Base-by-base conservation (phyloP, 768 basidiomycete genomes). In the Russula abietina region DNA sequence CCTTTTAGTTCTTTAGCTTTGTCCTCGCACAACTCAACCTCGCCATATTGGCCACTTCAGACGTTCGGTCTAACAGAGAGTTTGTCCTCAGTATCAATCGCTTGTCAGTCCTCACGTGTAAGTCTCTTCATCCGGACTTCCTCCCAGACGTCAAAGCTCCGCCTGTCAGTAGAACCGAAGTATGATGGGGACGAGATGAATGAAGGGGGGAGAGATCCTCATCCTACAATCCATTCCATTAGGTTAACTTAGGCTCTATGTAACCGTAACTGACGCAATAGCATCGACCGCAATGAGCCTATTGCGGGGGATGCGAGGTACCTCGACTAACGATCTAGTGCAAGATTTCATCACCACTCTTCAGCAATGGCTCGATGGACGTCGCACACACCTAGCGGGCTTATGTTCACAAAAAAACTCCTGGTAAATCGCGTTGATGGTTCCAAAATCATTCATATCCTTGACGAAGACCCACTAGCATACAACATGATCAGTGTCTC, bases 261-360 rank as follows among this genome's bases (percentile, higher is more conserved):
- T 46, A 26, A 60, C 22, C 14, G 65, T 41, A 26, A 58, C 36
- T 17, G 61, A 54, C 32, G 86, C 91, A 73, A 94, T 88, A 63
- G 84, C 86, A 75, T 98, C 96, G 59, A 98, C 83, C 80, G 98
- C 96, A 55, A 97, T 86, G 39, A 95, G 79, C 10, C 92, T 95
- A 70, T 93, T 91, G 73, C 88, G 91, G 12, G 96, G 96, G 59
- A 98, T 80, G 50, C 92, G 80, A 38, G 88, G 79, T 38, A 93
- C 92, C 77, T 98, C 93, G 56, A 99, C 91, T 33, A 89, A 85
- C 36, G 93, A 93, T 36, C 63, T 65, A 28, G 24, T 19, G 28
- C 33, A 33, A 33, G 33, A 19, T 6, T 48, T 60, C 8, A 50
- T 4, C 14, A 50, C 26, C 28, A 38, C 28, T 26, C 28, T 26